These are phyloP conservation scores for Chenopodium berlandieri DNA, from an alignment of 148 eudicot species.

Conservation along the genomic window DNA sequence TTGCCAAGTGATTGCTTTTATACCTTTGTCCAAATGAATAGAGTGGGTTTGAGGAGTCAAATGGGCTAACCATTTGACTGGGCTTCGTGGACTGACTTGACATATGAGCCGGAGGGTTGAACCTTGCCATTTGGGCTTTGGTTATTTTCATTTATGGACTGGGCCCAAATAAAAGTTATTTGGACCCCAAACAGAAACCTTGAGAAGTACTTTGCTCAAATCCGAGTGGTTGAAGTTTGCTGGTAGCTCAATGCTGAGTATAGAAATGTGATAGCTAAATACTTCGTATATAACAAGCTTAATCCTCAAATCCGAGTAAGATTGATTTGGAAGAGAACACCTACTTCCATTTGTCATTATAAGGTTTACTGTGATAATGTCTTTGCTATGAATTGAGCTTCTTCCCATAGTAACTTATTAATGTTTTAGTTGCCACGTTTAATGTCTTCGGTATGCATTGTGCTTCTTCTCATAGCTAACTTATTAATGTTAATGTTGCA, in stretches of 20 bases:
- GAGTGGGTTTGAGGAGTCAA: too few species aligned
- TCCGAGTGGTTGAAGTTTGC: neutral
- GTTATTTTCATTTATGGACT: too few species aligned
- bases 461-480: neutral
- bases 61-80: too few species aligned
- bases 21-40: too few species aligned
- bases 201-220: neutral
- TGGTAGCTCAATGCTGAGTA: neutral
- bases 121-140: too few species aligned
- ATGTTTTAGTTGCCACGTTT: slow-evolving; percentile 46
- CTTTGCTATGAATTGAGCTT: neutral
- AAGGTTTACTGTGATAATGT: neutral
- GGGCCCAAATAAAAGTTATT: too few species aligned
- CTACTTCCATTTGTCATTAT: neutral
- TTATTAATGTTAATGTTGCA: slow-evolving; percentile 35
- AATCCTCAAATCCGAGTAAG: too few species aligned
- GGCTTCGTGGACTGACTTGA: too few species aligned
- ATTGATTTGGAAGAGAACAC: neutral
- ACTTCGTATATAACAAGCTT: too few species aligned
- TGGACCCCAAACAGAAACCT: neutral
- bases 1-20: too few species aligned
- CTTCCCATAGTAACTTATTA: neutral
- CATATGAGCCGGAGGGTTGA: too few species aligned
- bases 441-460: slow-evolving; percentile 23
- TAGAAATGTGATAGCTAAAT: neutral